A percentile compares a stretch with the other conserved stretches of the same genome.
These are phyloP conservation scores for Erigeron philadelphicus DNA, from an alignment of 140 eudicot genomes.

Conservation along the genomic window DNA sequence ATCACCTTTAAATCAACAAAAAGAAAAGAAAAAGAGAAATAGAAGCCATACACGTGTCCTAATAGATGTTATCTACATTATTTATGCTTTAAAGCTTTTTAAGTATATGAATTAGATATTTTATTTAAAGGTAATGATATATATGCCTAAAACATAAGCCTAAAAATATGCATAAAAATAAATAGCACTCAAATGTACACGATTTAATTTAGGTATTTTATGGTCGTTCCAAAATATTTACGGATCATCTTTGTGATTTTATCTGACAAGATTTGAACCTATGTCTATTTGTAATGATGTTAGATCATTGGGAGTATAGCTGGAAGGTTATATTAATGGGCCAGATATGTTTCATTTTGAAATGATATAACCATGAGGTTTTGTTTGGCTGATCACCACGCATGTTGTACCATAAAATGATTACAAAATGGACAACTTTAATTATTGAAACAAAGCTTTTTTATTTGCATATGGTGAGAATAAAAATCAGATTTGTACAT, in stretches of 20 bases:
- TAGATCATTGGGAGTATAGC: too few species aligned
- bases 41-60: not conserved
- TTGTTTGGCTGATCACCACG: constrained; percentile 6
- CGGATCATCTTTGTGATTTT: too few species aligned
- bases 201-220: too few species aligned
- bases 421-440: not conserved
- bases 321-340: not conserved
- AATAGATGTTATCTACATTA: not conserved
- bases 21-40: too few species aligned
- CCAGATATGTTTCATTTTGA: not conserved
- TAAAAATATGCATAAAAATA: too few species aligned
- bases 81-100: too few species aligned
- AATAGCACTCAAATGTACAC: too few species aligned
- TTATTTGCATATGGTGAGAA: not conserved
- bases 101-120: too few species aligned
- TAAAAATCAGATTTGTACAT: constrained; percentile 7
- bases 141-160: too few species aligned
- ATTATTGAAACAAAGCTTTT: constrained; percentile 8
- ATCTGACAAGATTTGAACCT: not conserved
- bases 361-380: constrained; percentile 16
- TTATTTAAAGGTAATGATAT: too few species aligned
- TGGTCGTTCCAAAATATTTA: too few species aligned
- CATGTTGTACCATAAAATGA: constrained; percentile 4
- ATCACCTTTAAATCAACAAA: constrained; percentile 1
- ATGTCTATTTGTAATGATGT: not conserved